These are phyloP conservation scores for Vachellia pachyceras DNA, from an alignment of 306 rosid genomes.

Conservation along the genomic window DNA sequence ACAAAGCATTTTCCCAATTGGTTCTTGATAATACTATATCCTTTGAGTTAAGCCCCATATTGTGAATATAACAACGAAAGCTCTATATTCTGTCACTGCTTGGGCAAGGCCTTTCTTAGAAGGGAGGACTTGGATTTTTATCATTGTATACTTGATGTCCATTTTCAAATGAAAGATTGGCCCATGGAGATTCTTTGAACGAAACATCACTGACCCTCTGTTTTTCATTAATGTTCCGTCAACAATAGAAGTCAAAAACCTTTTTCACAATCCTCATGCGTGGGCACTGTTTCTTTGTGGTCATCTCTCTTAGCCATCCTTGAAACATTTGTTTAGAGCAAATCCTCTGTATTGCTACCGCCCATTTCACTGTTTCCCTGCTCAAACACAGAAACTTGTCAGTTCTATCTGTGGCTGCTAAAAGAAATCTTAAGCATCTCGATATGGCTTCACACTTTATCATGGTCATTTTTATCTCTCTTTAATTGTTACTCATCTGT, in stretches of 20 bases:
- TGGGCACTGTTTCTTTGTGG: background rate
- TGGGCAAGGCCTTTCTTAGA: background rate
- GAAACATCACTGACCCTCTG: background rate
- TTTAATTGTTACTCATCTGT: background rate
- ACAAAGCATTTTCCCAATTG: background rate
- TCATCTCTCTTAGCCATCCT: background rate
- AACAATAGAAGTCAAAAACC: background rate
- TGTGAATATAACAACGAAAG: background rate
- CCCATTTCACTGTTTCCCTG: background rate
- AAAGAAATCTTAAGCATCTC: too few relatives aligned
- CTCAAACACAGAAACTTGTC: too few relatives aligned
- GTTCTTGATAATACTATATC: background rate
- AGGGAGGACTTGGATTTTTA: background rate
- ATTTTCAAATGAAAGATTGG: background rate
- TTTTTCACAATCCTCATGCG: background rate
- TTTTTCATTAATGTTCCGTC: too few relatives aligned
- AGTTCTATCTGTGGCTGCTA: too few relatives aligned
- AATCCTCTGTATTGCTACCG: background rate
- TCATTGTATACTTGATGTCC: background rate
- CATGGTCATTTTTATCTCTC: too few relatives aligned
- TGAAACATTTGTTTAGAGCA: background rate
- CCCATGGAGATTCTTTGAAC: background rate
- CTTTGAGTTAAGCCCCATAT: background rate
- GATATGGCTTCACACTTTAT: too few relatives aligned
- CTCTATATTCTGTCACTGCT: background rate